Evolutionary conservation across 148 eudicot genomes (phyloP).

Genomic region (Rhododendron mucronatum): DNA sequence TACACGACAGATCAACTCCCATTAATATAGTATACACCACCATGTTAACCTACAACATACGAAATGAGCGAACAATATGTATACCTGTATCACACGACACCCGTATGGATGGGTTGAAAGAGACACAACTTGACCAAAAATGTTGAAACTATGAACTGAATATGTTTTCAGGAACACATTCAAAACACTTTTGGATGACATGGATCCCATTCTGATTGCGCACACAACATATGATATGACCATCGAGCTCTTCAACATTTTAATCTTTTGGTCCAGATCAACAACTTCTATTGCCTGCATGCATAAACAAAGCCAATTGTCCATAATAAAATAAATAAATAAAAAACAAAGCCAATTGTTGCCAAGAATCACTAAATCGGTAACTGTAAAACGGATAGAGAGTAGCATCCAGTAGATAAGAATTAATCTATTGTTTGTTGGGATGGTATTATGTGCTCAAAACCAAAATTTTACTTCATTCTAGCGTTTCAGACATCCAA

Average conservation of each 20-base stretch:
- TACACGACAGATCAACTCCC: not conserved
- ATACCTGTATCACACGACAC: slow-evolving; percentile 96
- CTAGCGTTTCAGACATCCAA: not conserved
- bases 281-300: slow-evolving; percentile 97
- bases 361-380: too few relatives aligned
- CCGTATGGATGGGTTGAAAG: slow-evolving; percentile 99
- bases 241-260: slow-evolving; percentile 90
- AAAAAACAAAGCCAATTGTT: not conserved
- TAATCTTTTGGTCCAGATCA: slow-evolving; percentile 89
- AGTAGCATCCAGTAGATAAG: not conserved
- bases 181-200: slow-evolving; percentile 95
- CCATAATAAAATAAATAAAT: too few relatives aligned
- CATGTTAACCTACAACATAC: not conserved
- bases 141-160: slow-evolving; percentile 77
- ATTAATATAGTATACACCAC: not conserved
- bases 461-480: not conserved
- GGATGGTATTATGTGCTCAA: not conserved
- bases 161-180: slow-evolving; percentile 93
- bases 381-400: not conserved
- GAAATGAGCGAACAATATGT: not conserved
- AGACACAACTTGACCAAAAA: slow-evolving; percentile 86
- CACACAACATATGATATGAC: slow-evolving; percentile 92
- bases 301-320: not conserved
- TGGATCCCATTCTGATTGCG: slow-evolving; percentile 99
- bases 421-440: not conserved